Percentiles rank a stretch among this genome's conserved stretches.
Evolutionary conservation across 352 stramenopile species (phyloP).

Genomic region (Pythium biforme): DNA sequence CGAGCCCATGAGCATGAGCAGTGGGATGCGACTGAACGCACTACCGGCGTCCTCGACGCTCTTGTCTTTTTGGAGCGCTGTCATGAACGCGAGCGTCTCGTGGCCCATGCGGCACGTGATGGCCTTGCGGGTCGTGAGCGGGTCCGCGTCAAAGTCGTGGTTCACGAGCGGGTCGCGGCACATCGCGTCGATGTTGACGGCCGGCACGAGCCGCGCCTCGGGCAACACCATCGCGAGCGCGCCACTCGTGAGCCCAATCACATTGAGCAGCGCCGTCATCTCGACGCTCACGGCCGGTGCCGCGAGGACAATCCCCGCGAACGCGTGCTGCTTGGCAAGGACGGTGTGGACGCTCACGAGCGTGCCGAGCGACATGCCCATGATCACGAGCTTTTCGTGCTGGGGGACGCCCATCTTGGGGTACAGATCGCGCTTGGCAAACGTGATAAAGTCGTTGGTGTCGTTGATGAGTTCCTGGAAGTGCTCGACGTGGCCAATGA

Average conservation of each 20-base stretch:
- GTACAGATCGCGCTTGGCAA: constrained; percentile 19
- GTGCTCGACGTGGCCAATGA: constrained; percentile 19
- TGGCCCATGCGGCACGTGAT: constrained; percentile 22
- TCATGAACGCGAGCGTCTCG: constrained; percentile 21
- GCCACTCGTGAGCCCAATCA: constrained; percentile 6
- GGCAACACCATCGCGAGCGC: constrained; percentile 13
- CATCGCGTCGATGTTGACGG: constrained; percentile 14
- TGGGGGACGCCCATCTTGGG: constrained; percentile 8
- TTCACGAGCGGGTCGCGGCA: constrained; percentile 17
- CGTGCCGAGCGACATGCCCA: constrained; percentile 24
- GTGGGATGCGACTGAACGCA: constrained; percentile 10
- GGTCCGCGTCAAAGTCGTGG: constrained; percentile 21
- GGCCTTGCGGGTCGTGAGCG: constrained; percentile 12
- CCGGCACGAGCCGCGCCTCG: constrained; percentile 17
- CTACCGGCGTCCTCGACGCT: constrained; percentile 15
- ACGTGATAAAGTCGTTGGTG: constrained; percentile 24
- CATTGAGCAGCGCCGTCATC: constrained; percentile 13
- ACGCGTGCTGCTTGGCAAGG: constrained; percentile 17
- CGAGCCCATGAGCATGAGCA: constrained; percentile 24
- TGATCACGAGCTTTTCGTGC: constrained; percentile 5
- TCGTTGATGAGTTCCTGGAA: constrained; percentile 24
- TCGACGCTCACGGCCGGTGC: constrained; percentile 21
- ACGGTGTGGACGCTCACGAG: constrained; percentile 25
- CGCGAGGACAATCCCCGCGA: constrained; percentile 15
- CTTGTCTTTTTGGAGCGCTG: constrained; percentile 13